phyloP scores from a whole-genome alignment of 2,329 filamentous ascomycete genomes.

The Nemania sp. region DNA sequence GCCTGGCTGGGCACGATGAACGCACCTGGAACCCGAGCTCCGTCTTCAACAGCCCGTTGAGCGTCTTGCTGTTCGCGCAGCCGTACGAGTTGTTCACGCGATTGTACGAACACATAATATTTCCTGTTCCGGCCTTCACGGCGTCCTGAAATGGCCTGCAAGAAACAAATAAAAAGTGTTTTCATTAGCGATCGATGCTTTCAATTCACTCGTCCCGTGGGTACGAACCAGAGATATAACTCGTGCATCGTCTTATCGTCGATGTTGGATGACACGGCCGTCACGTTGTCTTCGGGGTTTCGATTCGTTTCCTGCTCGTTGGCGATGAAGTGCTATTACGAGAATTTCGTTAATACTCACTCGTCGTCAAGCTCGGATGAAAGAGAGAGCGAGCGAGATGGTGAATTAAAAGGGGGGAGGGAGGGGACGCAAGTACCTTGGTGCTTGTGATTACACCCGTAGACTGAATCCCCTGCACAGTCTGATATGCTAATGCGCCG shows the following conservation, averaged over 20 bases:
- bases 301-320: constrained; percentile 79
- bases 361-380: too few species aligned
- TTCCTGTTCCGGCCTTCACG: constrained; percentile 62
- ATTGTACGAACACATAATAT: constrained; percentile 69
- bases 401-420: background rate
- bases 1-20: constrained; percentile 38
- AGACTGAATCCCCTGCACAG: constrained; percentile 70
- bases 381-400: background rate
- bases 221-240: constrained; percentile 65
- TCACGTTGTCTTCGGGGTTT: constrained; percentile 62
- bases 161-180: background rate
- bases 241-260: constrained; percentile 65
- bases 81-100: constrained; percentile 73
- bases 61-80: constrained; percentile 69
- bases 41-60: constrained; percentile 69
- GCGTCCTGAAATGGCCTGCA: constrained; percentile 70
- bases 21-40: constrained; percentile 60
- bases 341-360: background rate
- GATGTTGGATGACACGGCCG: constrained; percentile 59
- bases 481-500: constrained; percentile 50
- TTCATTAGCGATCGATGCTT: background rate
- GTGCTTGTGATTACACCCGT: constrained; percentile 71
- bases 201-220: background rate
- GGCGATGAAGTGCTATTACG: constrained; percentile 64
- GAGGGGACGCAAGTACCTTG: constrained; percentile 38